Evolutionary conservation across 768 basidiomycete genomes (phyloP).

Genomic region (Calocybe indica): DNA sequence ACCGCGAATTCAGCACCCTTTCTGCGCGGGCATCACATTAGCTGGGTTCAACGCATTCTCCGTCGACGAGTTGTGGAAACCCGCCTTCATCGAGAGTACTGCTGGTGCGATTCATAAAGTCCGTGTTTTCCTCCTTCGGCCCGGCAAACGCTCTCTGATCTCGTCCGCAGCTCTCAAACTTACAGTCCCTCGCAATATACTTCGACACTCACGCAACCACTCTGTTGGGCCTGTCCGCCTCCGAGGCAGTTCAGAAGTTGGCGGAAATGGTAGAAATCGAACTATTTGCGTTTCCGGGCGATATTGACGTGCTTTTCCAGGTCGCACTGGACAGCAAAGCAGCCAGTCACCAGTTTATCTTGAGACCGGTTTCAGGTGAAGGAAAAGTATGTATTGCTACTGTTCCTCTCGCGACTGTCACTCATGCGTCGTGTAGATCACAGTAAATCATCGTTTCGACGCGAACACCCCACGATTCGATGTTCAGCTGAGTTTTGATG

Average conservation of each 20-base stretch:
- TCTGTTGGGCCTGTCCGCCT: constrained; percentile 28
- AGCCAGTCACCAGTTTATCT: constrained; percentile 81
- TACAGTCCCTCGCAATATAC: constrained; percentile 86
- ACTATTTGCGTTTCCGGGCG: too few relatives aligned
- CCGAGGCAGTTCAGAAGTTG: constrained; percentile 25
- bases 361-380: constrained; percentile 94
- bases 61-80: constrained; percentile 81
- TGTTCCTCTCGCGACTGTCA: constrained; percentile 3
- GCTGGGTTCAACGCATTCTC: constrained; percentile 85
- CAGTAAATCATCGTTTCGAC: constrained; percentile 76
- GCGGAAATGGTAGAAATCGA: constrained; percentile 15
- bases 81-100: constrained; percentile 89
- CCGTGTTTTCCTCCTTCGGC: constrained; percentile 3
- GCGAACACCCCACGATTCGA: constrained; percentile 79
- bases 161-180: constrained; percentile 61
- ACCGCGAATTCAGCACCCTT: constrained; percentile 66
- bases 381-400: constrained; percentile 56
- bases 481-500: constrained; percentile 81
- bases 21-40: constrained; percentile 86
- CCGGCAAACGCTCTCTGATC: background rate
- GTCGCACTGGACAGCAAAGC: constrained; percentile 30
- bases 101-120: constrained; percentile 88
- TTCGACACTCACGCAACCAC: constrained; percentile 90
- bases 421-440: constrained; percentile 41
- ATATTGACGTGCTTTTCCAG: too few relatives aligned